Percentiles rank a stretch among this genome's conserved stretches.
Conservation (phyloP, 1,284 basidiomycete species). For the Leccinum solheimii region DNA sequence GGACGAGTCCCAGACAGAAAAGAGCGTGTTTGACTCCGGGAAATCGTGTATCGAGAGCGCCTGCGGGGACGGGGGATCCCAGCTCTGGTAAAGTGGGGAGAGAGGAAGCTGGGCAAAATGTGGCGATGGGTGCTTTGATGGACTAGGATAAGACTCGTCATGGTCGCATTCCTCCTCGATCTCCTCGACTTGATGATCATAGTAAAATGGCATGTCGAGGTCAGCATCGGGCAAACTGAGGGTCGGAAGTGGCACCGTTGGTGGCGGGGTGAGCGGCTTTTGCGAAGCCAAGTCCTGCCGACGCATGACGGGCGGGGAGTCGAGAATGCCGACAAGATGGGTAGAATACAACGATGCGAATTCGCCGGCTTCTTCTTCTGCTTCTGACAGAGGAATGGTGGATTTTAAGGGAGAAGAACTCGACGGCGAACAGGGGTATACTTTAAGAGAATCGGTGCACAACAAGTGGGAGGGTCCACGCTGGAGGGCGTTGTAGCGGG, state of each 20-base stretch:
- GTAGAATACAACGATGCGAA: constrained; percentile 21
- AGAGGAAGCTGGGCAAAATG: constrained; percentile 25
- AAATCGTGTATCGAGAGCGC: constrained; percentile 21
- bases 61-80: constrained; percentile 21
- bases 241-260: constrained; percentile 41
- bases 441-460: constrained; percentile 22
- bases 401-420: constrained; percentile 38
- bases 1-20: constrained; percentile 16
- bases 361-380: constrained; percentile 26
- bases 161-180: constrained; percentile 23
- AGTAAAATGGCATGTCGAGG: constrained; percentile 15
- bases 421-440: constrained; percentile 42
- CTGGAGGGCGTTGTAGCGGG: constrained; percentile 17
- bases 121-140: constrained; percentile 19
- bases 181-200: constrained; percentile 13
- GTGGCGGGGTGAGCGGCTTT: constrained; percentile 43
- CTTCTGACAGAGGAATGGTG: constrained; percentile 34
- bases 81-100: constrained; percentile 41
- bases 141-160: constrained; percentile 21
- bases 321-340: constrained; percentile 32
- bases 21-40: constrained; percentile 22
- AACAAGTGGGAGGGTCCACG: constrained; percentile 14
- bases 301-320: constrained; percentile 37
- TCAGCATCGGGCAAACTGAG: constrained; percentile 38
- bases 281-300: constrained; percentile 31